A percentile compares a stretch with the other conserved stretches of the same genome.
Conservation (phyloP, 1,284 basidiomycete species). For the Cutaneotrichosporon mucoides region DNA sequence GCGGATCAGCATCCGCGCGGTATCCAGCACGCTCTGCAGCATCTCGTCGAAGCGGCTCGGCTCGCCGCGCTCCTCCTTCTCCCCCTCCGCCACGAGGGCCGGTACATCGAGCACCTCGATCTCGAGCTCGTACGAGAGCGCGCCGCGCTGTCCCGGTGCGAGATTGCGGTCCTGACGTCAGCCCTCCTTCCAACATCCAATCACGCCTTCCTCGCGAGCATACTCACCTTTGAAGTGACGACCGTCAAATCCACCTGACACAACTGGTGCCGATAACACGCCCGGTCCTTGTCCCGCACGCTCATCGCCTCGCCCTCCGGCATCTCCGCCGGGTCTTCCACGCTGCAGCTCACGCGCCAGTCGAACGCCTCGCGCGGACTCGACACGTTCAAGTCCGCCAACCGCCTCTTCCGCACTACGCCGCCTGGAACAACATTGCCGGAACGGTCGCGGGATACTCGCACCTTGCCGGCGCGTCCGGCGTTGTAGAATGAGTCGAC, state of each 20-base stretch:
- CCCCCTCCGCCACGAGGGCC: slow-evolving; percentile 52
- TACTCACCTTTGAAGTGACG: slow-evolving; percentile 56
- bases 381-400: slow-evolving; percentile 83
- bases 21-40: slow-evolving; percentile 52
- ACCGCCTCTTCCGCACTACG: slow-evolving; percentile 67
- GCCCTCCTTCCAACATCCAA: slow-evolving; percentile 65
- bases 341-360: slow-evolving; percentile 85
- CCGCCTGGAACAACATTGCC: slow-evolving; percentile 59
- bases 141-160: slow-evolving; percentile 22
- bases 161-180: slow-evolving; percentile 50
- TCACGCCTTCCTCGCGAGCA: too few species aligned
- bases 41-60: slow-evolving; percentile 51
- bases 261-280: slow-evolving; percentile 89
- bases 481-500: slow-evolving; percentile 72
- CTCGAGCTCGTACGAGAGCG: slow-evolving; percentile 55
- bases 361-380: slow-evolving; percentile 78
- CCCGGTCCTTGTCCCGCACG: slow-evolving; percentile 77
- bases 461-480: slow-evolving; percentile 56
- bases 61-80: slow-evolving; percentile 44
- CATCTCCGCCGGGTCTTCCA: slow-evolving; percentile 58
- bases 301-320: slow-evolving; percentile 48
- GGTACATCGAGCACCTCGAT: slow-evolving; percentile 55
- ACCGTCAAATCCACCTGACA: slow-evolving; percentile 91
- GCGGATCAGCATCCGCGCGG: slow-evolving; percentile 51
- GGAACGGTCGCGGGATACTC: slow-evolving; percentile 78